Evolutionary conservation across 495 filamentous ascomycete species (phyloP).

Genomic region (Hypoxylon trugodes): DNA sequence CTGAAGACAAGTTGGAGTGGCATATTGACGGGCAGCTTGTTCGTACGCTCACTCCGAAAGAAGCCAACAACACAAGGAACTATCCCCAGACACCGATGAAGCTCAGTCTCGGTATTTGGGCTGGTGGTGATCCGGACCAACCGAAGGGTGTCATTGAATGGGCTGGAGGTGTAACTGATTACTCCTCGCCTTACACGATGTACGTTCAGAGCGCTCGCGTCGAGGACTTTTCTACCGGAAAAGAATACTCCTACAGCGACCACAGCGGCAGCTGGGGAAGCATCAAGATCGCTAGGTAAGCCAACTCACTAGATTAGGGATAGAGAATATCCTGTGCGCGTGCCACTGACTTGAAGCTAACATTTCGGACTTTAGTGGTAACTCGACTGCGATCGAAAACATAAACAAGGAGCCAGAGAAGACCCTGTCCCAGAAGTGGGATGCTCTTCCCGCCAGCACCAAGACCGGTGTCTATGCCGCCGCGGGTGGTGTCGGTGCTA

Average conservation of each 20-base stretch:
- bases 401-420: constrained; percentile 54
- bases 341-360: background rate
- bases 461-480: constrained; percentile 70
- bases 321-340: background rate
- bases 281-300: constrained; percentile 72
- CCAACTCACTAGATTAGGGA: constrained; percentile 1
- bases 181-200: constrained; percentile 78
- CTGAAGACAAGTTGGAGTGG: constrained; percentile 72
- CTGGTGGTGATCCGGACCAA: constrained; percentile 77
- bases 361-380: constrained; percentile 58
- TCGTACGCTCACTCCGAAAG: constrained; percentile 70
- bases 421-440: constrained; percentile 64
- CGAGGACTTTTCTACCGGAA: constrained; percentile 72
- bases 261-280: constrained; percentile 70
- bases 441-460: constrained; percentile 58
- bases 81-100: constrained; percentile 91
- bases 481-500: constrained; percentile 59
- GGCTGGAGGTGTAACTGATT: constrained; percentile 83
- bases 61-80: constrained; percentile 68
- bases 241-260: constrained; percentile 74
- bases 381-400: constrained; percentile 63
- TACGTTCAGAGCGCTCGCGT: constrained; percentile 71
- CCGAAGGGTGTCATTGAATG: constrained; percentile 66
- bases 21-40: constrained; percentile 74
- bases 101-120: constrained; percentile 85